A percentile compares a stretch with the other conserved stretches of the same genome.
phyloP scores from a whole-genome alignment of 2,329 filamentous ascomycete genomes.

The Westerdykella ornata region DNA sequence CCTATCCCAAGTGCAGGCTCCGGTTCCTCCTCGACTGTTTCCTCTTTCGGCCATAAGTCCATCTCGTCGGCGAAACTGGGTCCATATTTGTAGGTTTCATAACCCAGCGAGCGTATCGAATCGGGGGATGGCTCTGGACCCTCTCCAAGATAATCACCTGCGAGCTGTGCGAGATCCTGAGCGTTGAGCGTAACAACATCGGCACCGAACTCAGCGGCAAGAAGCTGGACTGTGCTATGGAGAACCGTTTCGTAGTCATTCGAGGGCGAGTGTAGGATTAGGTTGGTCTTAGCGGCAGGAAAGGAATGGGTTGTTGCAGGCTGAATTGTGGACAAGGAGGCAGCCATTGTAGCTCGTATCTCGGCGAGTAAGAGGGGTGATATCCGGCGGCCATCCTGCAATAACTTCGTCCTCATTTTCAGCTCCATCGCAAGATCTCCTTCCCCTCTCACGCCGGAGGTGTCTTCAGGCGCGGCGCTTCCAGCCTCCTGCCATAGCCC shows the following conservation, averaged over 20 bases:
- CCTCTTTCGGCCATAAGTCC: constrained; percentile 24
- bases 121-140: constrained; percentile 46
- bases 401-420: constrained; percentile 12
- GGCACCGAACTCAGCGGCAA: constrained; percentile 56
- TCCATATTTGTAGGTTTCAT: constrained; percentile 47
- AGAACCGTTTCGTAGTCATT: constrained; percentile 51
- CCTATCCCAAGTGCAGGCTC: constrained; percentile 15
- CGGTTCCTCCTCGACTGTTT: constrained; percentile 35
- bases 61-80: constrained; percentile 21
- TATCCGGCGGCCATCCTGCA: constrained; percentile 15
- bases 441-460: not conserved
- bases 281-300: constrained; percentile 48
- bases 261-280: constrained; percentile 54
- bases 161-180: constrained; percentile 61
- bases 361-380: constrained; percentile 36
- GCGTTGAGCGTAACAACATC: constrained; percentile 64
- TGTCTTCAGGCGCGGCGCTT: not conserved
- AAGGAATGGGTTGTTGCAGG: constrained; percentile 40
- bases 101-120: constrained; percentile 45
- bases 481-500: not conserved
- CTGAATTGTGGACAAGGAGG: constrained; percentile 39
- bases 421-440: constrained; percentile 5
- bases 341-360: constrained; percentile 46
- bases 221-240: constrained; percentile 55
- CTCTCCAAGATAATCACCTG: constrained; percentile 64